These are phyloP conservation scores for Anthracocystis setariae DNA, from an alignment of 1,284 basidiomycete species.

Conservation along the genomic window DNA sequence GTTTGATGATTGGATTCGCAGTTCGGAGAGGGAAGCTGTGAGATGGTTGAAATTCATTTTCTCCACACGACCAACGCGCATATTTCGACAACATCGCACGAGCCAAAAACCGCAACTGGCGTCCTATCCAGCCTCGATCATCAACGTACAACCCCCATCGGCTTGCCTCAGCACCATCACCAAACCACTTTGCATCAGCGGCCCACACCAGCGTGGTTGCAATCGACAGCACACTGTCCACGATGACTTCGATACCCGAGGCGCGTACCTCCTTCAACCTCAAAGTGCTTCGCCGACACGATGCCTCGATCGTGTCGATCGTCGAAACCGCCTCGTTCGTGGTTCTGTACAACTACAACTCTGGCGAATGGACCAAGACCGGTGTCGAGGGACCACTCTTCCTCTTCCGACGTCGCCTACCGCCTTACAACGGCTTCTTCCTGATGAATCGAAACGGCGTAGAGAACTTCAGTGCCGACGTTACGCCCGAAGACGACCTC, in stretches of 20 bases:
- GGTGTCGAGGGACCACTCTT: slow-evolving; percentile 89
- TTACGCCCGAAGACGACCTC: slow-evolving; percentile 82
- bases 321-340: slow-evolving; percentile 87
- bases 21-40: neutral
- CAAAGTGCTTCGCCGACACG: slow-evolving; percentile 81
- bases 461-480: slow-evolving; percentile 80
- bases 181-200: neutral
- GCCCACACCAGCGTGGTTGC: neutral
- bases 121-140: neutral
- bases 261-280: slow-evolving; percentile 73
- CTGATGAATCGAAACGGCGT: slow-evolving; percentile 86
- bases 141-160: neutral
- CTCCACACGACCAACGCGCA: slow-evolving; percentile 17
- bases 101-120: slow-evolving; percentile 13
- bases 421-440: slow-evolving; percentile 83
- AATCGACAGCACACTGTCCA: neutral
- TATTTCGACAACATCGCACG: slow-evolving; percentile 12
- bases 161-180: neutral
- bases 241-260: slow-evolving; percentile 28
- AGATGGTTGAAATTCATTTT: neutral
- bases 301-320: slow-evolving; percentile 80
- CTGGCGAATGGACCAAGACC: slow-evolving; percentile 74
- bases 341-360: slow-evolving; percentile 66
- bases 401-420: slow-evolving; percentile 79
- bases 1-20: neutral